A percentile compares a stretch with the other conserved stretches of the same genome.
Evolutionary conservation across 441 rosid genomes (phyloP).

Genomic region (Manihot esculenta): DNA sequence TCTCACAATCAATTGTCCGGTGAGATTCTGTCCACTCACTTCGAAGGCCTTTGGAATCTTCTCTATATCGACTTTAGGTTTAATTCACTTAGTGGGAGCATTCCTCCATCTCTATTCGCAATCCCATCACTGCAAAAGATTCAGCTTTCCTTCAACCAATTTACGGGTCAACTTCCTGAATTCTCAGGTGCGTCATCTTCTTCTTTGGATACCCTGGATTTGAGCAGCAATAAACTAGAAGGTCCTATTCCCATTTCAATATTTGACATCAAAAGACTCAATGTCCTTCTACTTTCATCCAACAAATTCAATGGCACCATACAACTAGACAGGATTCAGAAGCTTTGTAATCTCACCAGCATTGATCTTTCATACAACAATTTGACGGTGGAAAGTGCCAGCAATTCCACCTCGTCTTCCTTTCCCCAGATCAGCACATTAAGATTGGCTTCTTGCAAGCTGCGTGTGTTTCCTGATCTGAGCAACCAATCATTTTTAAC

Average conservation of each 20-base stretch:
- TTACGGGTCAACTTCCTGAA: constrained; percentile 18
- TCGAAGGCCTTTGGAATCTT: constrained; percentile 32
- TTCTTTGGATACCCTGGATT: constrained; percentile 31
- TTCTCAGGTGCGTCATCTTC: neutral
- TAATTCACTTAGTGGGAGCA: constrained; percentile 33
- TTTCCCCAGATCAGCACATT: constrained; percentile 13
- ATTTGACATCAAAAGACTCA: constrained; percentile 24
- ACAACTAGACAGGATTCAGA: neutral
- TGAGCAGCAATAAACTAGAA: constrained; percentile 35
- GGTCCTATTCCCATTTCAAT: constrained; percentile 27
- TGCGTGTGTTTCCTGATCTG: constrained; percentile 32
- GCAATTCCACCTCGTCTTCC: neutral
- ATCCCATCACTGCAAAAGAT: constrained; percentile 29
- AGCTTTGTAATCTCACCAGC: constrained; percentile 17
- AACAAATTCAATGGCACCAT: constrained; percentile 44
- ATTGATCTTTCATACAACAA: constrained; percentile 43
- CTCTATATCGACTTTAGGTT: constrained; percentile 19
- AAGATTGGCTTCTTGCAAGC: constrained; percentile 29
- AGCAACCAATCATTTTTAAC: neutral
- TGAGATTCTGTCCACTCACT: constrained; percentile 15
- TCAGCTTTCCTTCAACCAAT: constrained; percentile 32
- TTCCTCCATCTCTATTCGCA: constrained; percentile 33
- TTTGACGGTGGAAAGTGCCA: constrained; percentile 17
- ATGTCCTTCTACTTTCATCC: constrained; percentile 34
- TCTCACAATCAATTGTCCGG: constrained; percentile 21